Conservation (phyloP, 2,329 filamentous ascomycete genomes). For the Monosporascus sp. region DNA sequence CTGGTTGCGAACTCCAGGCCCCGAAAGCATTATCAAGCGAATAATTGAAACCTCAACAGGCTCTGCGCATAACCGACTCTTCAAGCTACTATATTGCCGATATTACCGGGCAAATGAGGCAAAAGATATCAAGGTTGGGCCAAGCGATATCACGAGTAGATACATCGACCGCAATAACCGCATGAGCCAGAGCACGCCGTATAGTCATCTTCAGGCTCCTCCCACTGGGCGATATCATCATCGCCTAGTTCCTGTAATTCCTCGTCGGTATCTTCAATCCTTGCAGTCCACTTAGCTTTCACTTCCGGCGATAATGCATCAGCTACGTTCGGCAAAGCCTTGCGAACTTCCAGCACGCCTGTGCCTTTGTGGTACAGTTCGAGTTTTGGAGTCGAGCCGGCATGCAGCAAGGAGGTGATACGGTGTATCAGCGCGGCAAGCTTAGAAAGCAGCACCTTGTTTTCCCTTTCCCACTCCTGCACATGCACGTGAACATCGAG, state of each 20-base stretch:
- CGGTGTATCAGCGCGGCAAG: constrained; percentile 4
- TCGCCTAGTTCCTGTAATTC: not conserved
- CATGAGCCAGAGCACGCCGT: constrained; percentile 3
- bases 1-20: too few species aligned
- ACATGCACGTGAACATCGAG: constrained; percentile 2
- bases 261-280: not conserved
- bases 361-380: constrained; percentile 1
- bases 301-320: not conserved
- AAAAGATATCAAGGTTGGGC: too few species aligned
- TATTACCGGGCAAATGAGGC: too few species aligned
- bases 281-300: constrained; percentile 1
- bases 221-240: not conserved
- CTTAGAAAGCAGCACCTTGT: not conserved
- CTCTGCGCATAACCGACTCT: too few species aligned
- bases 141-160: not conserved
- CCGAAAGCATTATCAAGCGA: too few species aligned
- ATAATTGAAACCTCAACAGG: too few species aligned
- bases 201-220: constrained; percentile 1
- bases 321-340: not conserved
- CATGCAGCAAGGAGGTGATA: not conserved
- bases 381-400: not conserved
- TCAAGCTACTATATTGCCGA: too few species aligned
- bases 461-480: constrained; percentile 1
- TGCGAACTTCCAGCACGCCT: not conserved
- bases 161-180: constrained; percentile 4